Conservation (phyloP, 1,284 basidiomycete species). For the Pseudozyma sp. region DNA sequence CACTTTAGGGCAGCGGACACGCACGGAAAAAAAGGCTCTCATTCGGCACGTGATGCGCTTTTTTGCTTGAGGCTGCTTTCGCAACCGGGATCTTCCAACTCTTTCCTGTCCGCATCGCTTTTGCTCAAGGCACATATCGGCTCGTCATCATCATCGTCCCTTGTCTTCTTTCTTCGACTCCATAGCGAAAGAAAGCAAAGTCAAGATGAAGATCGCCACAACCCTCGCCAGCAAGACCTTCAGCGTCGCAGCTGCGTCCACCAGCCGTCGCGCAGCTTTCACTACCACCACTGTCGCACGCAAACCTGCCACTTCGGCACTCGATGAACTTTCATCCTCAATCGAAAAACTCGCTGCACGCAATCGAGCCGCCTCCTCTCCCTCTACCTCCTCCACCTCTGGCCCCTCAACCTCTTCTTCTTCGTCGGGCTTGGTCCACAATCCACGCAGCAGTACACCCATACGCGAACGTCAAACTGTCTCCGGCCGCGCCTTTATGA, state of each 20-base stretch:
- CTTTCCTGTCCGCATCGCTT: not conserved
- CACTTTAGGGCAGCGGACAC: not conserved
- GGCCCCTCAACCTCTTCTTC: constrained; percentile 6
- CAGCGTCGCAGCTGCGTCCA: constrained; percentile 1
- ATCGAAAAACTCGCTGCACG: constrained; percentile 39
- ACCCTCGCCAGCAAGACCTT: constrained; percentile 2
- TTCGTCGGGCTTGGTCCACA: constrained; percentile 17
- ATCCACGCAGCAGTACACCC: constrained; percentile 14
- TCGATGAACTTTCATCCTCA: constrained; percentile 37
- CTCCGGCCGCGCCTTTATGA: constrained; percentile 47
- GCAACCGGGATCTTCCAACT: constrained; percentile 5
- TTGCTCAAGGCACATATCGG: not conserved
- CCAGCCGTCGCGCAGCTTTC: not conserved
- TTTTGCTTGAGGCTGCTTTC: not conserved
- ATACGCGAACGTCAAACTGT: constrained; percentile 35
- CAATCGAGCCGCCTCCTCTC: constrained; percentile 1
- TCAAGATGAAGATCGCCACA: constrained; percentile 10
- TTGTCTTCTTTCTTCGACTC: not conserved
- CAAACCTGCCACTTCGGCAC: constrained; percentile 9
- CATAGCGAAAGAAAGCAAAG: too few species aligned
- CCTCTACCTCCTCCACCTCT: constrained; percentile 7
- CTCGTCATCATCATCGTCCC: not conserved
- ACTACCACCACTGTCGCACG: not conserved
- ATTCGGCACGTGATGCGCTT: constrained; percentile 11
- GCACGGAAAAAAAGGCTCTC: constrained; percentile 2